A percentile compares a stretch with the other conserved stretches of the same genome.
Evolutionary conservation across 1,139 yeast species (phyloP).

Genomic region (Taiozyma sp.): DNA sequence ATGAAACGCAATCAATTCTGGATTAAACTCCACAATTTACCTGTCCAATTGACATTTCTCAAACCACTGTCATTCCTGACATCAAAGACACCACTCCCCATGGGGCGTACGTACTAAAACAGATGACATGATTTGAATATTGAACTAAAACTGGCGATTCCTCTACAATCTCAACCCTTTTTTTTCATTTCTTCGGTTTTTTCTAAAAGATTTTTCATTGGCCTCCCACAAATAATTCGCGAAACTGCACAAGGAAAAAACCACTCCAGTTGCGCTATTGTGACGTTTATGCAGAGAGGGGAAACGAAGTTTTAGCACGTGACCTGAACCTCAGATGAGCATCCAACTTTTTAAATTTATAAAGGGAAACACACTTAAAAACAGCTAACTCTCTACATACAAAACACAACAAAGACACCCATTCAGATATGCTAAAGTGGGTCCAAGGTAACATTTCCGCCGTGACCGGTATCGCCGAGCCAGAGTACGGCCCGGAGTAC

Average conservation of each 20-base stretch:
- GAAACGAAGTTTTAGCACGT: neutral
- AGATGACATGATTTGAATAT: neutral
- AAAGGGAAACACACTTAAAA: neutral
- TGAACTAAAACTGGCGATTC: neutral
- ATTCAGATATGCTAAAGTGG: slow-evolving; percentile 61
- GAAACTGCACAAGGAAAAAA: neutral
- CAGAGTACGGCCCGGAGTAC: slow-evolving; percentile 90
- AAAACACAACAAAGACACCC: neutral
- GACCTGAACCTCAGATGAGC: neutral
- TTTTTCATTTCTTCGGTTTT: neutral
- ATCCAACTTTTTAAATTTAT: too few relatives aligned
- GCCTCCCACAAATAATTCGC: neutral
- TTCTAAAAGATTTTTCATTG: neutral
- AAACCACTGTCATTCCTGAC: neutral
- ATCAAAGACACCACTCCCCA: neutral
- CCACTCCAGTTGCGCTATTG: neutral
- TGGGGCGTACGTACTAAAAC: neutral
- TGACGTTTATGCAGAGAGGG: neutral
- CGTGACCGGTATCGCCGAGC: slow-evolving; percentile 95
- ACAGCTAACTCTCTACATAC: neutral
- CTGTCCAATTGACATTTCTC: neutral
- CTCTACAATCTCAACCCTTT: neutral
- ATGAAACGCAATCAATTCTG: neutral
- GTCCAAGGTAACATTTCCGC: slow-evolving; percentile 86
- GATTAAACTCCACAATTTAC: neutral